phyloP scores from a whole-genome alignment of 2,329 filamentous ascomycete species.

The Talaromyces sp. region DNA sequence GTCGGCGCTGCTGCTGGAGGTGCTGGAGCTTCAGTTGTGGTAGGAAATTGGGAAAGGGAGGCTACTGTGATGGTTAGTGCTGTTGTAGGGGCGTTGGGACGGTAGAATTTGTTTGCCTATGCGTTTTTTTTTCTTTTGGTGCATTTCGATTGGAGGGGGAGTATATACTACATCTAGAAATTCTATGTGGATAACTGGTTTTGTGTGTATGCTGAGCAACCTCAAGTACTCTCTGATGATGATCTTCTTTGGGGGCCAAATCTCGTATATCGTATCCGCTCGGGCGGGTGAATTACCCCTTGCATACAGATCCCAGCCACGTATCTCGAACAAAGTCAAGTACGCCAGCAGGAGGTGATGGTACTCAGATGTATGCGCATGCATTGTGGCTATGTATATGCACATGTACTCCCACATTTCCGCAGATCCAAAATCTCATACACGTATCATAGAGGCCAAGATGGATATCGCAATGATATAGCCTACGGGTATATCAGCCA shows the following conservation, averaged over 20 bases:
- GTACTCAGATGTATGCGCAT: neutral
- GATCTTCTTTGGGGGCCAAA: neutral
- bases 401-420: neutral
- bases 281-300: neutral
- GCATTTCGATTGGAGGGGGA: neutral
- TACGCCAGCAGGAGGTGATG: neutral
- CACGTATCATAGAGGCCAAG: neutral
- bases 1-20: constrained; percentile 24
- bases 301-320: constrained; percentile 1
- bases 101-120: constrained; percentile 24
- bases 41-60: constrained; percentile 77
- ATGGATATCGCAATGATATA: neutral
- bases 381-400: neutral
- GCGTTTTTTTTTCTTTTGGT: neutral
- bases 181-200: neutral
- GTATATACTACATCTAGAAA: neutral
- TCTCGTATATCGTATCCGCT: neutral
- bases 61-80: constrained; percentile 92
- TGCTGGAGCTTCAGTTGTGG: constrained; percentile 49
- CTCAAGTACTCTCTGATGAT: neutral
- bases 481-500: neutral
- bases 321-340: neutral
- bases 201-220: neutral
- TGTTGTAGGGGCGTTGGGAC: constrained; percentile 60
- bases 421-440: neutral